Base-by-base conservation (phyloP, 2,329 filamentous ascomycete genomes). In the Geosmithia putterillii region DNA sequence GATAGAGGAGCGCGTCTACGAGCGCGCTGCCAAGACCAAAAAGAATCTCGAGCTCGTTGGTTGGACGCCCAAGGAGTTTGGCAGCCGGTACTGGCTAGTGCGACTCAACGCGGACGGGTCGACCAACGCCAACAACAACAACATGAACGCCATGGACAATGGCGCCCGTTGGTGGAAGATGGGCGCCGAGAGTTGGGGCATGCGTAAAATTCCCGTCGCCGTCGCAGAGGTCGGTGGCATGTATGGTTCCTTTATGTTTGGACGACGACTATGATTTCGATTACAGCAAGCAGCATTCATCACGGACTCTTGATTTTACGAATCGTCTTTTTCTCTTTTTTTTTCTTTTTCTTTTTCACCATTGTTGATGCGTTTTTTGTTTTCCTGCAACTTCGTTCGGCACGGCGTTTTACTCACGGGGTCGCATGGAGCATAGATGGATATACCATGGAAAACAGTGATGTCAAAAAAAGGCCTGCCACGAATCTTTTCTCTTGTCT, bases 191-290 rank as follows among this genome's bases (percentile, higher is more conserved):
- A 85, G 79, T 65, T 90, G 86, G 86, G 86, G 86, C 34, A 88
- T 88, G 79, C 74, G 83, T 48, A 92, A 96, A 66, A 74, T 96
- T 37, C 94, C 90, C n/a, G 82, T 96, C 51, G 87, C 85, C 21
- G 78, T 80, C 55, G 86, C 89, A 43, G 90, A 96, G 60, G 84
- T 96, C 21, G 92, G 95, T 53, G 87, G 87, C 48, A 94, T 94
- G 57, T 95, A 96, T 57, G 92, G 92, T 19, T 74, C 67, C 20
- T 79, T 74, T 54, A 79, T 79, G 75, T 79, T 79, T 62, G 73
- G 73, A 54, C 64, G 73, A 51, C 71, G 73, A 55, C 59, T 79
- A 45, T 79, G 60, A 66, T 25, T 25, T 25, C 23, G 10, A 7
- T 32, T 12, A 32, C 28, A 32, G 38, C 38, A 32, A 32, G 38